Base-by-base conservation (phyloP, 2,329 filamentous ascomycete species). In the Colletotrichum sp. region DNA sequence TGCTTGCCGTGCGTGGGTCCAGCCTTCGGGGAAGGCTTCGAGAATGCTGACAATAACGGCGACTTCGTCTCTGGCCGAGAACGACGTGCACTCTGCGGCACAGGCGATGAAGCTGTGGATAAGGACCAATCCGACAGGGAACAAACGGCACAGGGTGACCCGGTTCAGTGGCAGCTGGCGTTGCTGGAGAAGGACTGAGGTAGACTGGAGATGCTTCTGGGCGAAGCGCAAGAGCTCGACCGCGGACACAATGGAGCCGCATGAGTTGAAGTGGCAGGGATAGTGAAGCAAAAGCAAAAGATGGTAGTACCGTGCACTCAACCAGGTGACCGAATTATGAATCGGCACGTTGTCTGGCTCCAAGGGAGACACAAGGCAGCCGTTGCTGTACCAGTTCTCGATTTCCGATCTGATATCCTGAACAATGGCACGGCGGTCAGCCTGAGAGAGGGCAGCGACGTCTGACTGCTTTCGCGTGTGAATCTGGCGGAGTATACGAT, bases 321-420 rank as follows among this genome's bases (percentile, higher is more conserved):
- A 71, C 86, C 86, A 88, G 3, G 86, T 85, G 52, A 88, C 83
- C 4, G 85, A 86, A 75, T 82, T 87, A 76, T 88, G 87, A 25
- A 88, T 86, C 18, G 86, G 84, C 5, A 87, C 80, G 65, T 87
- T 86, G 76, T 88, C 86, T 3, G 83, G 80, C 61, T 87, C 85
- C 64, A 84, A 81, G 2, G 85, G 85, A 7, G 85, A 86, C 72
- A 88, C 81, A 6, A 88, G 83, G 62, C 86, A 88, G 1, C 86
- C 87, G 36, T 83, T 85, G 72, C 83, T 87, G 75, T 88, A 88
- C 86, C 87, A 88, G 74, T 87, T 83, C 69, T 88, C 86, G 25
- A 88, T 87, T 30, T 86, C 82, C n/a, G 83, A 79, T n/a, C 85
- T 82, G 30, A 87, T 80, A 25, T 80, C 80, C 52, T 82, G 81